phyloP scores from a whole-genome alignment of 2,329 filamentous ascomycete genomes.

The Colletotrichum salicis region DNA sequence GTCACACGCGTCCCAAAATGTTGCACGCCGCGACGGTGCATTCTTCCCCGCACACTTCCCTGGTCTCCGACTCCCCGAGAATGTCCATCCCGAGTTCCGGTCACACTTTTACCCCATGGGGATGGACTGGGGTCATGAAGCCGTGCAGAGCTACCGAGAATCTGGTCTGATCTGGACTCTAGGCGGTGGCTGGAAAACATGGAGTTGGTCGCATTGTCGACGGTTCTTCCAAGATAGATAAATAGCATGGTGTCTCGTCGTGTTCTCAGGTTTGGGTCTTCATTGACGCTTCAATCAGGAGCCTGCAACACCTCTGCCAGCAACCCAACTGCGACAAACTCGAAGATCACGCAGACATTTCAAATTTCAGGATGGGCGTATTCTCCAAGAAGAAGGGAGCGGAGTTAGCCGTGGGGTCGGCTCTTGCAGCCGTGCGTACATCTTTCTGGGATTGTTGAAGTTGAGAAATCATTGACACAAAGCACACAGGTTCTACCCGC shows the following conservation, averaged over 20 bases:
- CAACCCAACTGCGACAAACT: not conserved
- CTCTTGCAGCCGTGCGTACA: not conserved
- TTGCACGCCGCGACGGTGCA: not conserved
- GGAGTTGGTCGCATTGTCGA: not conserved
- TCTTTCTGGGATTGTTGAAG: accelerated
- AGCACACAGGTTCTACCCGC: conserved; percentile 49
- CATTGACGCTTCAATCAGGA: not conserved
- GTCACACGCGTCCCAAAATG: not conserved
- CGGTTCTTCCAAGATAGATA: not conserved
- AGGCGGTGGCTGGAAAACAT: not conserved
- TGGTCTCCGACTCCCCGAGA: conserved; percentile 3
- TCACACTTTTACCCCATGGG: conserved; percentile 7
- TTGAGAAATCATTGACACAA: not conserved
- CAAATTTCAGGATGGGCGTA: not conserved
- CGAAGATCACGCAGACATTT: not conserved
- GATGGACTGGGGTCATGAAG: not conserved
- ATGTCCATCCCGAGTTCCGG: conserved; percentile 6
- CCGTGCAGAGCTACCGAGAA: conserved; percentile 1
- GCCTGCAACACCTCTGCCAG: too few relatives aligned
- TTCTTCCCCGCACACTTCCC: not conserved
- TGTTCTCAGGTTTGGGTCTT: not conserved
- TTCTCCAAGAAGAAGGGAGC: conserved; percentile 8
- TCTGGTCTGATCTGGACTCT: not conserved
- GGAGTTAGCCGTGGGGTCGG: conserved; percentile 3
- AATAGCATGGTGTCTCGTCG: not conserved